phyloP scores from a whole-genome alignment of 2,329 filamentous ascomycete genomes.

The Blumeriella jaapii region DNA sequence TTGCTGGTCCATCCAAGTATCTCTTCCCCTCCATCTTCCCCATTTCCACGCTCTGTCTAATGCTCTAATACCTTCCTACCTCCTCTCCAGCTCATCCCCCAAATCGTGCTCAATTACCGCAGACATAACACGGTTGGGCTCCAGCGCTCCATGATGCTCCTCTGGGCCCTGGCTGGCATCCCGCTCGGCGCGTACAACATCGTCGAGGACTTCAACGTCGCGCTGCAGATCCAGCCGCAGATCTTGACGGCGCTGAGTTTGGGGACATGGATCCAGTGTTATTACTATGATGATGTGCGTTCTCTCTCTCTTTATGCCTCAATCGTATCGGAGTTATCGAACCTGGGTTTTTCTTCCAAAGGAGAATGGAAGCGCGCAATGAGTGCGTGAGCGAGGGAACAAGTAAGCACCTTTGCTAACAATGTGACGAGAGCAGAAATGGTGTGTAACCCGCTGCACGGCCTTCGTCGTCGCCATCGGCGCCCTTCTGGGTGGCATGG shows the following conservation, averaged over 20 bases:
- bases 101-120: slow-evolving; percentile 57
- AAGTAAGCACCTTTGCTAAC: too few relatives aligned
- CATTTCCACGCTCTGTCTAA: not conserved
- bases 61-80: not conserved
- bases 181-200: slow-evolving; percentile 42
- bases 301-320: too few relatives aligned
- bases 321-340: too few relatives aligned
- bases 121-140: slow-evolving; percentile 54
- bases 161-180: slow-evolving; percentile 57
- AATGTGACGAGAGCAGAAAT: slow-evolving; percentile 31
- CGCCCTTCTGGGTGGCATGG: slow-evolving; percentile 44
- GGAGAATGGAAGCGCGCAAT: too few relatives aligned
- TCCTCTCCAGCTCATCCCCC: slow-evolving; percentile 47
- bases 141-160: slow-evolving; percentile 60
- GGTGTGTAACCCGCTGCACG: slow-evolving; percentile 38
- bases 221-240: slow-evolving; percentile 26
- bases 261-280: slow-evolving; percentile 28
- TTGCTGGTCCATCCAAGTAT: slow-evolving; percentile 58
- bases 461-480: slow-evolving; percentile 40
- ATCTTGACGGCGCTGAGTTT: slow-evolving; percentile 27
- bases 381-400: too few relatives aligned
- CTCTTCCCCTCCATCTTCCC: slow-evolving; percentile 7
- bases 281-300: slow-evolving; percentile 34
- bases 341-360: too few relatives aligned
- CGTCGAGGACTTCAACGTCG: slow-evolving; percentile 24